A percentile compares a stretch with the other conserved stretches of the same genome.
phyloP scores from a whole-genome alignment of 305 asterid species.

The Rubia tinctorum region DNA sequence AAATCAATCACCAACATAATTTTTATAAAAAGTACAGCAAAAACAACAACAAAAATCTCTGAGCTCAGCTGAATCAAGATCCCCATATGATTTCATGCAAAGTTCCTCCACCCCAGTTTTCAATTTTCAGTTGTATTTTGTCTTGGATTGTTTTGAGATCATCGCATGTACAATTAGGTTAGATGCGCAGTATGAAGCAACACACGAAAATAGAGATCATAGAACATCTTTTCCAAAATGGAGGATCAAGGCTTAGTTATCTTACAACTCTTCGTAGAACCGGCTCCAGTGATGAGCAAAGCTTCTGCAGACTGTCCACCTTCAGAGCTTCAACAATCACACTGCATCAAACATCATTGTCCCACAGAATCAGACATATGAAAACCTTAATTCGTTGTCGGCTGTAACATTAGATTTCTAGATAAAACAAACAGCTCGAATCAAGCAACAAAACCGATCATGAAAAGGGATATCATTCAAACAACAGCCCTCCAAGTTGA shows the following conservation, averaged over 20 bases:
- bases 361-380: background rate
- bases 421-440: background rate
- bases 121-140: background rate
- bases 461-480: too few relatives aligned
- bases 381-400: slow-evolving; percentile 2
- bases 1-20: background rate
- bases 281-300: slow-evolving; percentile 95
- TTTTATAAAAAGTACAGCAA: background rate
- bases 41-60: background rate
- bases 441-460: too few relatives aligned
- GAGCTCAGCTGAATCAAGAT: background rate
- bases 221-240: background rate
- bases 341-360: slow-evolving; percentile 50
- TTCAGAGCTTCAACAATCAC: slow-evolving; percentile 95
- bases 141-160: background rate
- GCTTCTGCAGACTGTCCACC: slow-evolving; percentile 94
- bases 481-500: too few relatives aligned
- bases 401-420: background rate
- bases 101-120: background rate
- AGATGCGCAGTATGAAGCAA: too few relatives aligned
- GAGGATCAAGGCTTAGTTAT: slow-evolving; percentile 22
- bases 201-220: too few relatives aligned
- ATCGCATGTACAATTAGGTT: background rate
- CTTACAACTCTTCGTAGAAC: slow-evolving; percentile 98
- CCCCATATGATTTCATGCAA: background rate